Base-by-base conservation (phyloP, 352 stramenopile species). In the Globisporangium nodosum region DNA sequence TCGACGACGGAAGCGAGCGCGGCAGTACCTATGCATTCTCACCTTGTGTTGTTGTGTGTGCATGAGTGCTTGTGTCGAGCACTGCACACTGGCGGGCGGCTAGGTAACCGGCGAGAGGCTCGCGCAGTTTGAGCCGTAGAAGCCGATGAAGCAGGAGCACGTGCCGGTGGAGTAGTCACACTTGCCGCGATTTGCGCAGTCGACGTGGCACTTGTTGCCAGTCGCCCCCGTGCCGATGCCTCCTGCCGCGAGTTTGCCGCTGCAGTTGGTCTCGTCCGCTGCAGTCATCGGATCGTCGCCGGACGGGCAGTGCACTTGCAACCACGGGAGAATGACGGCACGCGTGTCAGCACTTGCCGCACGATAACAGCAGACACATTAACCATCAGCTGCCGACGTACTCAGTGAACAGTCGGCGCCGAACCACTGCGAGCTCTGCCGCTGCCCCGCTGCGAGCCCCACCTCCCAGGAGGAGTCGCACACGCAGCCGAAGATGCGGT, bases 371-470 rank as follows among this genome's bases (percentile, higher is more conserved):
- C 35, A 21, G 3, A 2, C 33, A 2, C 7, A 5, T 30, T 60
- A 7, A 13, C 13, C 12, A 12, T 5, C 11, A 1, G 8, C 16
- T 8, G 12, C 5, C n/a, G 21, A 33, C 71, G 45, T 73, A 90
- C 84, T 67, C 52, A 72, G 60, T 12, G 86, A 96, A 64, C 90
- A 97, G 53, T 96, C 88, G 18, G 80, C 63, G 7, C 89, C 89
- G 58, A 97, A 97, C 76, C 83, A 97, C 66, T 97, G 66, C 3
- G 85, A 69, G 37, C 84, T 71, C 61, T 98, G 92, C 3, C 71
- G 78, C 57, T 98, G 60, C 1, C 76, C 87, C 1, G 60, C 39
- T 3, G 51, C 87, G 1, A 98, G 73, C 7, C 83, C 81, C 3
- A 94, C 85, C 0, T 65, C 33, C 82, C 82, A 94, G 4, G 70